A percentile compares a stretch with the other conserved stretches of the same genome.
Conservation (phyloP, 163 green algal species). For the Chlorella variabilis region DNA sequence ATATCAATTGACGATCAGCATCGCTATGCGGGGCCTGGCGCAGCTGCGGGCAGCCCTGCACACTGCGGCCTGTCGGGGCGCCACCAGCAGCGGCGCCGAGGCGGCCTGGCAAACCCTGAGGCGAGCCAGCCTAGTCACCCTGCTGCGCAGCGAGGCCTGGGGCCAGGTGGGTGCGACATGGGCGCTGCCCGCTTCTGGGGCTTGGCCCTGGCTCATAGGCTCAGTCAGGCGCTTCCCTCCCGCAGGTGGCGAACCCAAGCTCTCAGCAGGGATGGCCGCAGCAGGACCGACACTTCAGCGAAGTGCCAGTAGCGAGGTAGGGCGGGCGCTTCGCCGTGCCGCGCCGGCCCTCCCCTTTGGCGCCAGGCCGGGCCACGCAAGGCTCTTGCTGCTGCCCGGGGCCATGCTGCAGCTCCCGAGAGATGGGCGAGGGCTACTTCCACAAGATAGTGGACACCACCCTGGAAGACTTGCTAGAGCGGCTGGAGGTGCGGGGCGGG, state of each 20-base stretch:
- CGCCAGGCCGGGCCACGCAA: too few relatives aligned
- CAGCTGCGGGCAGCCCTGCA: constrained; percentile 2
- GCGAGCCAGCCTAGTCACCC: background rate
- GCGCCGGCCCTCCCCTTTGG: too few relatives aligned
- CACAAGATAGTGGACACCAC: constrained; percentile 69
- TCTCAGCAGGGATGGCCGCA: background rate
- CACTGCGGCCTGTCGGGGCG: background rate
- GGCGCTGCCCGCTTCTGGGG: too few relatives aligned
- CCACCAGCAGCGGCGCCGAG: background rate
- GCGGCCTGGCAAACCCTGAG: background rate
- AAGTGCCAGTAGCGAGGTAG: background rate
- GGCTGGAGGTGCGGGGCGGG: constrained; percentile 68
- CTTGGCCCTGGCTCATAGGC: too few relatives aligned
- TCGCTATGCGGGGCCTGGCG: too few relatives aligned
- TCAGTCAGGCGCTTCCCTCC: too few relatives aligned
- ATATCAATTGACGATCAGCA: background rate
- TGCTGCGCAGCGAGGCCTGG: background rate
- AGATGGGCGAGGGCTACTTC: constrained; percentile 66
- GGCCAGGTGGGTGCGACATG: constrained; percentile 15
- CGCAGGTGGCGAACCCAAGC: background rate
- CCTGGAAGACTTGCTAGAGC: constrained; percentile 73
- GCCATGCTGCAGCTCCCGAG: too few relatives aligned
- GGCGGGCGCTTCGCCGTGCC: background rate
- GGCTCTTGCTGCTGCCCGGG: too few relatives aligned
- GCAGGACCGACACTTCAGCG: constrained; percentile 18